Conservation (phyloP, 495 filamentous ascomycete genomes). For the Tuber umbilicatum region DNA sequence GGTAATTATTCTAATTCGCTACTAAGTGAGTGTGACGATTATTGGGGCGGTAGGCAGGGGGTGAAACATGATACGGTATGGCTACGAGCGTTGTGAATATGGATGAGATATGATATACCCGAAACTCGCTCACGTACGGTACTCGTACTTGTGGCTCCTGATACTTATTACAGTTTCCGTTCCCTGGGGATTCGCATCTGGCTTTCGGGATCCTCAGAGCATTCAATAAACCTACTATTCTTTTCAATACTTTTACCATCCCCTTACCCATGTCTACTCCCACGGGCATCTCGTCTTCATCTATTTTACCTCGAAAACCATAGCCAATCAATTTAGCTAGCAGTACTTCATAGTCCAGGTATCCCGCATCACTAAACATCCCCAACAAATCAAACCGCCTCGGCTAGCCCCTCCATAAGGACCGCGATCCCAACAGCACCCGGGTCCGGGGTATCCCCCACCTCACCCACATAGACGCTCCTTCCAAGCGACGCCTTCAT, state of each 20-base stretch:
- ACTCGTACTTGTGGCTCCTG: not conserved
- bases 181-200: not conserved
- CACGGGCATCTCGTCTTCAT: not conserved
- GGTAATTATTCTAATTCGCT: no score
- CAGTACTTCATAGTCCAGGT: not conserved
- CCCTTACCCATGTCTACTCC: not conserved
- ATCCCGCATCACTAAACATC: not conserved
- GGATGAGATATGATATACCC: not conserved
- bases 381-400: conserved; percentile 35
- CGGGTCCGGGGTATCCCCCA: conserved; percentile 79
- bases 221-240: not conserved
- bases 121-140: not conserved
- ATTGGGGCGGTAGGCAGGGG: no score
- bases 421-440: conserved; percentile 77
- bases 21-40: no score
- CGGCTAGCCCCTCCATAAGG: conserved; percentile 72
- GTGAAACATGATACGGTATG: not conserved
- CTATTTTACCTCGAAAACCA: not conserved
- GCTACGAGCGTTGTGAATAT: not conserved
- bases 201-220: not conserved
- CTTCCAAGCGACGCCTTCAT: conserved; percentile 87
- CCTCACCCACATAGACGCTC: conserved; percentile 86
- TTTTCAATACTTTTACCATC: not conserved
- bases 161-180: not conserved
- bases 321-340: not conserved